Evolutionary conservation across 495 filamentous ascomycete genomes (phyloP).

Genomic region (Xylaria telfairii): DNA sequence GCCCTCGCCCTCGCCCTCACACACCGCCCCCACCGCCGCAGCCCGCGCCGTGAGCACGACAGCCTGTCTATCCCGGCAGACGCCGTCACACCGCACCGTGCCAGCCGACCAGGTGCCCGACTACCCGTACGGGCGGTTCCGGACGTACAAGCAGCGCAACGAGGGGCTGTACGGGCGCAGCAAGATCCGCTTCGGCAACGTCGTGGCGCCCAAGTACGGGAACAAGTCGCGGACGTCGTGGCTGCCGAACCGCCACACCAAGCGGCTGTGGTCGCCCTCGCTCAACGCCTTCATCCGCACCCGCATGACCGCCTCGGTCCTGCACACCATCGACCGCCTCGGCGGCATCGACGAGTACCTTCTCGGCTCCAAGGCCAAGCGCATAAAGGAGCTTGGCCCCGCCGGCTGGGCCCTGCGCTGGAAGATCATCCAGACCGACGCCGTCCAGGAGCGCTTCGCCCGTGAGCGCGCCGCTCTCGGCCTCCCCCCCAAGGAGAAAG

Average conservation of each 20-base stretch:
- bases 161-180: constrained; percentile 81
- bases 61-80: constrained; percentile 32
- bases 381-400: constrained; percentile 84
- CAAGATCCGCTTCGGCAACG: constrained; percentile 89
- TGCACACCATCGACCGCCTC: constrained; percentile 85
- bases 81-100: constrained; percentile 38
- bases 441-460: constrained; percentile 64
- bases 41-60: constrained; percentile 33
- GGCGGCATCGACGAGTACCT: constrained; percentile 93
- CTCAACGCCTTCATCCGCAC: constrained; percentile 71
- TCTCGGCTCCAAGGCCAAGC: constrained; percentile 69
- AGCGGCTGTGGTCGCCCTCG: constrained; percentile 73
- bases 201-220: constrained; percentile 75
- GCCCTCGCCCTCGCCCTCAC: constrained; percentile 18
- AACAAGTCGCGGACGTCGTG: constrained; percentile 85
- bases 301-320: constrained; percentile 74
- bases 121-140: constrained; percentile 85
- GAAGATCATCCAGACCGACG: constrained; percentile 77
- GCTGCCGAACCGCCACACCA: constrained; percentile 85
- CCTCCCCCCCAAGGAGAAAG: constrained; percentile 35
- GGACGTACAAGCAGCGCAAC: constrained; percentile 85
- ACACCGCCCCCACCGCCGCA: constrained; percentile 15
- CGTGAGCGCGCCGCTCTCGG: constrained; percentile 56
- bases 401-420: constrained; percentile 88
- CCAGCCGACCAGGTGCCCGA: constrained; percentile 59